Percentiles rank a stretch among this genome's conserved stretches.
Evolutionary conservation across 345 rosid species (phyloP).

Genomic region (Eucalyptus curtisii): DNA sequence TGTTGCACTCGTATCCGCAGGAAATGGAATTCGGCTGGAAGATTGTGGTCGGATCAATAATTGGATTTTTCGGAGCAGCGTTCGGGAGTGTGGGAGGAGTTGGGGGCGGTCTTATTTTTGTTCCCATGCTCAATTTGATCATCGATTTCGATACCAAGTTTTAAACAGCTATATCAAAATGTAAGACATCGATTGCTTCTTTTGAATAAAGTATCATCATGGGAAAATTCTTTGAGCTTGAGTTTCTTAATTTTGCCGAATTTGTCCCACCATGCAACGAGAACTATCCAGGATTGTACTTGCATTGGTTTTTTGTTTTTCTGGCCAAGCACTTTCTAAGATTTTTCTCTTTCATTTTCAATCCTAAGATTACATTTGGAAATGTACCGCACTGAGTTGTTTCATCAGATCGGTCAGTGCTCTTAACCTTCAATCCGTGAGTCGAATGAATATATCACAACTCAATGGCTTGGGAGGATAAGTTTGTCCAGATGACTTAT

Average conservation of each 20-base stretch:
- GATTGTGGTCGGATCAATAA: too few species aligned
- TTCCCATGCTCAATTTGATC: conserved; percentile 68
- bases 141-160: conserved; percentile 80
- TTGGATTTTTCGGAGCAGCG: too few species aligned
- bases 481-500: neutral
- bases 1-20: too few species aligned
- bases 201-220: neutral
- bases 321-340: neutral
- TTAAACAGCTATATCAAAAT: conserved; percentile 67
- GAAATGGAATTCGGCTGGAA: too few species aligned
- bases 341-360: neutral
- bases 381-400: neutral
- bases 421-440: neutral
- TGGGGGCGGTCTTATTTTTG: too few species aligned
- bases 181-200: conserved; percentile 14
- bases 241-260: neutral
- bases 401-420: neutral
- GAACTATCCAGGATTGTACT: neutral
- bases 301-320: neutral
- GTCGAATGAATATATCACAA: neutral
- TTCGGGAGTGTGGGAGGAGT: too few species aligned
- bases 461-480: neutral
- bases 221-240: neutral
- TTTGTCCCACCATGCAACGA: neutral
- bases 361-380: neutral